Percentiles rank a stretch among this genome's conserved stretches.
Evolutionary conservation across 1,284 basidiomycete genomes (phyloP).

Genomic region (Rugosomyces carneus): DNA sequence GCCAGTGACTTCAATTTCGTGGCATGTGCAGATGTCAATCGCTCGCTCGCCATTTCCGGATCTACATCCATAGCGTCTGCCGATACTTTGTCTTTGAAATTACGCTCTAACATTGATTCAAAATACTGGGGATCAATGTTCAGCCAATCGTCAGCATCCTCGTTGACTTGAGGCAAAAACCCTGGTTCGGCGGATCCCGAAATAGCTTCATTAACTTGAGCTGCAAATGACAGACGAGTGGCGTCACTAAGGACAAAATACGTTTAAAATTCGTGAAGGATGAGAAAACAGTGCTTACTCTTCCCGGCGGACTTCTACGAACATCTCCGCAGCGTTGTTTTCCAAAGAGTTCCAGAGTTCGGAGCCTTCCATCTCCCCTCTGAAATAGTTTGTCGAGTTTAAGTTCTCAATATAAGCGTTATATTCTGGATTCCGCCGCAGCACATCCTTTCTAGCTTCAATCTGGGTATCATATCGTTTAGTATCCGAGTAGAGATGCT

Average conservation of each 20-base stretch:
- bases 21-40: slow-evolving; percentile 56
- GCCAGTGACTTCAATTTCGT: slow-evolving; percentile 70
- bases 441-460: slow-evolving; percentile 57
- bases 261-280: slow-evolving; percentile 1
- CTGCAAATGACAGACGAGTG: slow-evolving; percentile 67
- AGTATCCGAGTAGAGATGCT: neutral
- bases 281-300: slow-evolving; percentile 46
- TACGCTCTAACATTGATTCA: slow-evolving; percentile 51
- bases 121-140: slow-evolving; percentile 59
- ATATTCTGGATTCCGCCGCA: slow-evolving; percentile 63
- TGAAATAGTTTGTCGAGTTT: slow-evolving; percentile 65
- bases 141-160: slow-evolving; percentile 74
- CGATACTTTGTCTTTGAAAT: slow-evolving; percentile 17
- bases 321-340: slow-evolving; percentile 60
- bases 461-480: slow-evolving; percentile 28
- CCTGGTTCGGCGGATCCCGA: slow-evolving; percentile 25
- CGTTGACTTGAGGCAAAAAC: slow-evolving; percentile 26
- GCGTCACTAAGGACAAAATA: slow-evolving; percentile 38
- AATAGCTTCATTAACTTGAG: slow-evolving; percentile 62
- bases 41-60: slow-evolving; percentile 39
- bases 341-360: slow-evolving; percentile 70
- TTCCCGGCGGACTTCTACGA: slow-evolving; percentile 53
- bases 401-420: slow-evolving; percentile 64
- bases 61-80: slow-evolving; percentile 45
- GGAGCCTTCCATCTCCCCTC: slow-evolving; percentile 69